A percentile compares a stretch with the other conserved stretches of the same genome.
phyloP scores from a whole-genome alignment of 2,329 filamentous ascomycete genomes.

The Onygenales sp. region DNA sequence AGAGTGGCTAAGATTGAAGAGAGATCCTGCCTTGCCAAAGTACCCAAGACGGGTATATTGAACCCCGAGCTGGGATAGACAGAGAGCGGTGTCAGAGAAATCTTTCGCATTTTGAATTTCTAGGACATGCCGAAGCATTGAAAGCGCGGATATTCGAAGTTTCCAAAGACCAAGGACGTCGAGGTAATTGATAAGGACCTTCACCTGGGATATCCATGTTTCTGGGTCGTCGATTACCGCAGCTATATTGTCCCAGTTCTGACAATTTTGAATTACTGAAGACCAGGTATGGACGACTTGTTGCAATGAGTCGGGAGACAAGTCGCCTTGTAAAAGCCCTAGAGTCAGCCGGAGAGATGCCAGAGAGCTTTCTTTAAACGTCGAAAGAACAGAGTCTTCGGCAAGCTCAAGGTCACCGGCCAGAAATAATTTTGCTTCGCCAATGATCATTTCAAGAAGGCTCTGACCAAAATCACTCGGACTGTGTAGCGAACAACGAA shows the following conservation, averaged over 20 bases:
- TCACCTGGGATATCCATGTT: slow-evolving; percentile 42
- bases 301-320: slow-evolving; percentile 19
- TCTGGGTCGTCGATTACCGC: slow-evolving; percentile 41
- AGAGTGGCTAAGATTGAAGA: slow-evolving; percentile 50
- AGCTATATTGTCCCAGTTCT: slow-evolving; percentile 32
- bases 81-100: slow-evolving; percentile 31
- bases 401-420: slow-evolving; percentile 10
- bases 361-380: slow-evolving; percentile 20
- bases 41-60: slow-evolving; percentile 54
- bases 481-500: slow-evolving; percentile 27
- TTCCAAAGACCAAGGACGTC: slow-evolving; percentile 48
- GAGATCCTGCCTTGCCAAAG: slow-evolving; percentile 46
- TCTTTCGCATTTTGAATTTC: slow-evolving; percentile 34
- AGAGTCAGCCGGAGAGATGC: slow-evolving; percentile 27
- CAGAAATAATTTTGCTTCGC: slow-evolving; percentile 18
- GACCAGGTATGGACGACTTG: slow-evolving; percentile 26
- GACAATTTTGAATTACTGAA: slow-evolving; percentile 35
- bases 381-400: slow-evolving; percentile 19
- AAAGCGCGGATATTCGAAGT: slow-evolving; percentile 39
- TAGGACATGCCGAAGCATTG: slow-evolving; percentile 38
- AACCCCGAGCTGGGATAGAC: slow-evolving; percentile 39
- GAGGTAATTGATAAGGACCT: slow-evolving; percentile 46
- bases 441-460: slow-evolving; percentile 18
- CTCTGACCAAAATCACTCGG: slow-evolving; percentile 19
- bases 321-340: slow-evolving; percentile 24